These are phyloP conservation scores for Leptodontidium sp. DNA, from an alignment of 2,329 filamentous ascomycete species.

Conservation along the genomic window DNA sequence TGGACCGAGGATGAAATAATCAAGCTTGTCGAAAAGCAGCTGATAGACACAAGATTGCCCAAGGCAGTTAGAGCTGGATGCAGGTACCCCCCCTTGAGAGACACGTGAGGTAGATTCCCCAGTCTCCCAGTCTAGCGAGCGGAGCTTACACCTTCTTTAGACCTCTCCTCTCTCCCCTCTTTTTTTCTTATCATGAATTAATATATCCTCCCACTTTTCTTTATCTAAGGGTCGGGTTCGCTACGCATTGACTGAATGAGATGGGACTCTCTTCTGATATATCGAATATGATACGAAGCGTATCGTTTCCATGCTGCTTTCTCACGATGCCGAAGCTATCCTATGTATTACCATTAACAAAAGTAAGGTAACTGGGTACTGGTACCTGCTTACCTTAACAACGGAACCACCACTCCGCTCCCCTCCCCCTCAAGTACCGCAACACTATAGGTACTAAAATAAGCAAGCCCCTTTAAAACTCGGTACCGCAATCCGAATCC, in stretches of 20 bases:
- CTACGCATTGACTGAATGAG: too few relatives aligned
- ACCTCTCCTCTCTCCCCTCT: not conserved
- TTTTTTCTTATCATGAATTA: not conserved
- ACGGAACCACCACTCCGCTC: not conserved
- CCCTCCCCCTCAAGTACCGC: not conserved
- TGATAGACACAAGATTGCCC: not conserved
- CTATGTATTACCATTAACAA: too few relatives aligned
- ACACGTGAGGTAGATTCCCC: not conserved
- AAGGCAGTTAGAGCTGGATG: not conserved
- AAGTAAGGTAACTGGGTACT: too few relatives aligned
- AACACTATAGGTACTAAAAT: not conserved
- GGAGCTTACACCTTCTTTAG: not conserved
- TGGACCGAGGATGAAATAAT: not conserved
- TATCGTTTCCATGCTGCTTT: not conserved
- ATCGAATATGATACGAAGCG: too few relatives aligned
- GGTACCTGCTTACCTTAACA: too few relatives aligned
- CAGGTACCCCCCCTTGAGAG: conserved; percentile 1
- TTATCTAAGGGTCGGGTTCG: not conserved
- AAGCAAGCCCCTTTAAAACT: not conserved
- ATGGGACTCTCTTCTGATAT: too few relatives aligned
- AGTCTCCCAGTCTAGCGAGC: not conserved
- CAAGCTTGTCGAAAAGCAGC: conserved; percentile 8
- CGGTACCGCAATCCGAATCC: not conserved
- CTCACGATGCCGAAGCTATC: too few relatives aligned
- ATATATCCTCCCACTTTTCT: conserved; percentile 5